Base-by-base conservation (phyloP, 192 early-diverging fungal species). In the Coemansia sp. region DNA sequence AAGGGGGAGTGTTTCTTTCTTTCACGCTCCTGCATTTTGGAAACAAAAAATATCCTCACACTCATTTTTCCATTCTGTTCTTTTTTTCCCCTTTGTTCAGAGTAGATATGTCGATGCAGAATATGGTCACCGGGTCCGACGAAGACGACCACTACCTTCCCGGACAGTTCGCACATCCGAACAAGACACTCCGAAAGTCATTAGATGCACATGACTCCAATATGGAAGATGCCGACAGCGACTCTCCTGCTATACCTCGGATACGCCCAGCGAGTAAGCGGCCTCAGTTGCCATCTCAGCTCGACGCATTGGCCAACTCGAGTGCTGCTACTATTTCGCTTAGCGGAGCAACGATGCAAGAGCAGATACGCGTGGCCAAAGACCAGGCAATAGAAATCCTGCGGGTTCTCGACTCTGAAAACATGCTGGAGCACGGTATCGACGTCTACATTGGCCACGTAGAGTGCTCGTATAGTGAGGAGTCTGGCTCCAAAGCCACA, bases 71-170 rank as follows among this genome's bases (percentile, higher is more conserved):
- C 31, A 2, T 47, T 9, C 55, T 43, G 63, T 31, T 24, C 16
- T 67, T 43, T 71, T 71, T 40, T 27, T 27, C 24, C 24, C 27
- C 51, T 51, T 9, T 49, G 24, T 10, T 24, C 57, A 46, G 41
- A 10, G 40, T 29, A 67, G 20, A 67, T n/a, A 73, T 84, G 81
- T 73, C 81, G 36, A 57, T 65, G 18, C 71, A 66, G 44, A 72
- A 66, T 63, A 63, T 70, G 42, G 51, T 57, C 38, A 31, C 54
- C 22, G 71, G 68, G n/a, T 64, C 82, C 38, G 78, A 80, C 51
- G 83, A 80, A 52, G 83, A 85, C 71, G 78, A 85, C 34, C 83
- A 85, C 70, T 85, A 85, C 67, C 72, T 77, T 43, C 41, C 66
- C 43, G 65, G 73, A 54, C 78, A 85, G 57, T 69, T 76, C 18